Conservation (phyloP, 1,139 yeast species). For the Wickerhamomyces sp. region DNA sequence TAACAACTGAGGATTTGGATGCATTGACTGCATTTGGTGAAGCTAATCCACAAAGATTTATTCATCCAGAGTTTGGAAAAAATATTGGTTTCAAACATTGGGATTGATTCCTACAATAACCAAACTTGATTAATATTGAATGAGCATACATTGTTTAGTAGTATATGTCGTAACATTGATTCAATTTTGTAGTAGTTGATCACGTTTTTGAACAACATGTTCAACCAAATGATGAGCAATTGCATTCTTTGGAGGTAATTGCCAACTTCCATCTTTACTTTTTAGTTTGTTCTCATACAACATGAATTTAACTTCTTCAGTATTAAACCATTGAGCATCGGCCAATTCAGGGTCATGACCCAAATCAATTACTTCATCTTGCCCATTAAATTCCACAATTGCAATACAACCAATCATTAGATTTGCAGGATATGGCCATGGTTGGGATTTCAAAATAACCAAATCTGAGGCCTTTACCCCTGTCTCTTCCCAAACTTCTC, state of each 20-base stretch:
- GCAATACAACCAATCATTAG: slow-evolving; percentile 92
- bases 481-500: slow-evolving; percentile 96
- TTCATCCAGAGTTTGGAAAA: slow-evolving; percentile 23
- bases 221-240: slow-evolving; percentile 41
- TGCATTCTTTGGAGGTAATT: slow-evolving; percentile 44
- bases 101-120: background rate
- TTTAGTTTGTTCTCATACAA: slow-evolving; percentile 23
- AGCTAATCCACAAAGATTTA: slow-evolving; percentile 35
- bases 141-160: too few relatives aligned
- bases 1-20: slow-evolving; percentile 40
- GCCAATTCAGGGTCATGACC: slow-evolving; percentile 81
- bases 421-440: slow-evolving; percentile 96
- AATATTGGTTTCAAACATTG: slow-evolving; percentile 9
- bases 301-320: slow-evolving; percentile 43
- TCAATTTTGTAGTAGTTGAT: slow-evolving; percentile 1
- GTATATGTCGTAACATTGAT: too few relatives aligned
- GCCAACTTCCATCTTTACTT: slow-evolving; percentile 27
- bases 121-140: background rate
- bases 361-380: slow-evolving; percentile 55
- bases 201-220: slow-evolving; percentile 27
- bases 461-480: slow-evolving; percentile 69
- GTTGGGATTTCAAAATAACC: slow-evolving; percentile 66
- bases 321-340: slow-evolving; percentile 82
- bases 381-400: slow-evolving; percentile 57
- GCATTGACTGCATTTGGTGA: slow-evolving; percentile 39